Evolutionary conservation across 1,284 basidiomycete genomes (phyloP), one percentile per base, ranked within the genome.

Genomic region (Rhodotorula sp.): DNA sequence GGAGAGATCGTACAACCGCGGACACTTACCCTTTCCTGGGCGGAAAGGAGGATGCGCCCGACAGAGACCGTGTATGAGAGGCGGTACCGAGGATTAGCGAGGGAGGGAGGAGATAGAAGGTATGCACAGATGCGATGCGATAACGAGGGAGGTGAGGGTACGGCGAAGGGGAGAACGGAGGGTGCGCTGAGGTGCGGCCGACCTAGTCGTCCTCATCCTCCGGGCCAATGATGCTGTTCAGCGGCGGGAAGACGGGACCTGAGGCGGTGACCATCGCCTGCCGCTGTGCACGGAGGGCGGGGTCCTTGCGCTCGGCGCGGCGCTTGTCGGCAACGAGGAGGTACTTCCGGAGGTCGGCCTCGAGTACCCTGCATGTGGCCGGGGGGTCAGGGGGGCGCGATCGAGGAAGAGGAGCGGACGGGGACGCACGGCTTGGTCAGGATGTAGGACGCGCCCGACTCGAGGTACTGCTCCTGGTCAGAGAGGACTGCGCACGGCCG

Each of bases 401-500:
- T 6, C 3, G 21, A 34, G 27, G 32, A 21, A 61, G 59, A 50
- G 7, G 34, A 19, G n/a, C 15, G 19, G 4, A 36, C 15, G n/a
- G 13, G 25, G 36, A 41, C 61, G 34, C n/a, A 62, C 55, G 89
- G 89, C 80, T 90, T 90, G 50, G 88, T 89, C 70, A 90, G 81
- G 50, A 89, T 85, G 60, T 85, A 87, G 36, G 73, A 48, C 54
- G 66, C n/a, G 61, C 63, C 67, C 34, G 37, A 55, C 61, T 86
- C 86, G 15, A 90, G 82, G 80, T 92, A 94, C 80, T 90, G 89
- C 66, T 88, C 86, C 83, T 88, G 87, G 79, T 90, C 89, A 48
- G 85, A 83, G 54, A 88, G 81, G 27, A 90, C 81, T 27, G 89
- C 88, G 75, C 2, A 36, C 3, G 22, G 36, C 8, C 12, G 37